Evolutionary conservation across 2,329 filamentous ascomycete genomes (phyloP), one percentile per base, ranked within the genome.

Genomic region (Fusarium burgessii): DNA sequence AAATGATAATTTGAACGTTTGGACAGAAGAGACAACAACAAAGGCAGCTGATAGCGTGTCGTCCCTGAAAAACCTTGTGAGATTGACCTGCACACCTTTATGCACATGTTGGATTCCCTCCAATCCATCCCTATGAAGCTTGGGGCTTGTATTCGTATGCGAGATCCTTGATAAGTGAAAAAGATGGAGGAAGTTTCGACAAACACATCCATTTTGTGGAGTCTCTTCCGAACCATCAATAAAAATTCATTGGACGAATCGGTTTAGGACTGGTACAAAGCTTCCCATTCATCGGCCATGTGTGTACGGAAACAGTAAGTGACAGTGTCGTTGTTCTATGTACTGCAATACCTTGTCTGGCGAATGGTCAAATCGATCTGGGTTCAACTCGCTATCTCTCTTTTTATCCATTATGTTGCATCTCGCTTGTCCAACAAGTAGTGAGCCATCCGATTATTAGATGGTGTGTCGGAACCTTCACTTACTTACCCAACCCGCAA

Each of bases 131-230:
- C 23, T 51, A 58, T 33, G 45, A 63, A 68, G 63, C 58, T 40
- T 47, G 58, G 58, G 65, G 63, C 64, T 62, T 63, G 63, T 63
- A 41, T 61, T 23, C 47, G 36, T 52, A 63, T 68, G 64, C 47
- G 40, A 64, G 64, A 64, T 68, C 58, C 64, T 68, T 46, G 64
- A 63, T 56, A 63, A 35, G 49, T 71, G 68, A 65, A 68, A 29
- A 64, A 49, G 23, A 49, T 57, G 60, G 33, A 68, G 38, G 43
- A 50, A 43, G 56, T 58, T 70, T 66, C 56, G 40, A 66, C 56
- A 60, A 63, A 50, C 66, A 62, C 56, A 52, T 56, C 40, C 25
- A 35, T 43, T 29, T 29, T 58, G 62, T 68, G 63, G 64, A 63
- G 63, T 43, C 27, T 15, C 38, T 47, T 18, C 36, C 50, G 25